These are phyloP conservation scores for Aspergillus alliaceus DNA, from an alignment of 2,329 filamentous ascomycete species.

Conservation along the genomic window DNA sequence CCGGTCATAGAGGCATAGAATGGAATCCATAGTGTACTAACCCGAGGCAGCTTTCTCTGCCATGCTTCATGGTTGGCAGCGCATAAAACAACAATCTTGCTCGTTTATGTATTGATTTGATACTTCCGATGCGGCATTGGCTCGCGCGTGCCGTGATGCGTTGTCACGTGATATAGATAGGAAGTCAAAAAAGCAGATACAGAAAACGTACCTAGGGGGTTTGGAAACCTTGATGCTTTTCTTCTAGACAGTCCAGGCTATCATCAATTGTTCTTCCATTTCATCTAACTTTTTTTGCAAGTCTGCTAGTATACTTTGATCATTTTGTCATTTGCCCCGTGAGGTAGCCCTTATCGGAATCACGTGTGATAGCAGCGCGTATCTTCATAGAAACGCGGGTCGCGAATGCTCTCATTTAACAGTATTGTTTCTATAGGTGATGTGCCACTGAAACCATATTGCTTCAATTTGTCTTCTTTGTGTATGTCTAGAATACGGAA, in stretches of 20 bases:
- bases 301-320: too few relatives aligned
- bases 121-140: constrained; percentile 8
- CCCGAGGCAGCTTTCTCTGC: constrained; percentile 35
- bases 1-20: background rate
- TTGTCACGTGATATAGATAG: background rate
- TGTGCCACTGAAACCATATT: background rate
- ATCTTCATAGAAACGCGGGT: constrained; percentile 8
- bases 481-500: constrained; percentile 26
- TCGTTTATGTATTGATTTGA: constrained; percentile 6
- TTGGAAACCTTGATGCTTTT: background rate
- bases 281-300: background rate
- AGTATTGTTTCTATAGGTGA: background rate
- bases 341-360: constrained; percentile 20
- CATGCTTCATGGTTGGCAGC: constrained; percentile 41
- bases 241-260: background rate
- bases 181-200: background rate
- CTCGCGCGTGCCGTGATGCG: background rate
- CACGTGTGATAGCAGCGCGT: constrained; percentile 23
- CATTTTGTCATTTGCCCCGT: too few relatives aligned
- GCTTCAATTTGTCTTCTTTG: constrained; percentile 16
- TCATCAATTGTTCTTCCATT: too few relatives aligned
- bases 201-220: background rate
- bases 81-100: constrained; percentile 1
- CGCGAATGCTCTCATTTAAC: background rate
- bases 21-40: constrained; percentile 22